Percentiles rank a stretch among this genome's conserved stretches.
Evolutionary conservation across 495 filamentous ascomycete species (phyloP).

Genomic region (Aspergillus kassunensis): DNA sequence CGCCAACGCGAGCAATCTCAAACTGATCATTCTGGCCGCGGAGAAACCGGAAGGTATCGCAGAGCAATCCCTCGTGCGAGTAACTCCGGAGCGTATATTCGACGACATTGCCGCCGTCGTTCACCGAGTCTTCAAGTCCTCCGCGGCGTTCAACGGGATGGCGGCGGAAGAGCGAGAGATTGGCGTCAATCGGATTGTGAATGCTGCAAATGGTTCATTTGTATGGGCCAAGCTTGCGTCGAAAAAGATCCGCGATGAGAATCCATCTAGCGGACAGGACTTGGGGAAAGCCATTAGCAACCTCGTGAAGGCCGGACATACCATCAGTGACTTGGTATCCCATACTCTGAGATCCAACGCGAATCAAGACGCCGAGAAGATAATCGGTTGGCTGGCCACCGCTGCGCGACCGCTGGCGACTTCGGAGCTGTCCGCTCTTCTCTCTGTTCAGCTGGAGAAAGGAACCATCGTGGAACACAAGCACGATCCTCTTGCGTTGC

Average conservation of each 20-base stretch:
- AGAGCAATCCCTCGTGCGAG: constrained; percentile 6
- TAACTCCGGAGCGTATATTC: constrained; percentile 21
- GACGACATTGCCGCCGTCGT: constrained; percentile 23
- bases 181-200: constrained; percentile 29
- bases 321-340: constrained; percentile 29
- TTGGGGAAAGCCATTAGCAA: constrained; percentile 23
- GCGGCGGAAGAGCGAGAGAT: constrained; percentile 22
- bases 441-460: constrained; percentile 29
- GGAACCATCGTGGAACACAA: constrained; percentile 23
- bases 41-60: constrained; percentile 14
- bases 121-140: constrained; percentile 11
- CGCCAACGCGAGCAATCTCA: constrained; percentile 21
- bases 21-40: constrained; percentile 29
- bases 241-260: constrained; percentile 24
- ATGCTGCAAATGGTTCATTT: constrained; percentile 35
- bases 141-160: constrained; percentile 5
- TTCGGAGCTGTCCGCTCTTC: constrained; percentile 25
- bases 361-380: constrained; percentile 24
- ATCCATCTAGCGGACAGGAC: constrained; percentile 14
- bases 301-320: constrained; percentile 22
- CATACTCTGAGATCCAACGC: constrained; percentile 19
- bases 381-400: constrained; percentile 32
- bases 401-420: constrained; percentile 28
- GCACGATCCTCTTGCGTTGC: constrained; percentile 15
- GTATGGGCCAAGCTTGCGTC: constrained; percentile 36